Evolutionary conservation across 345 rosid genomes (phyloP), one percentile per base, ranked within the genome.

Genomic region (Sonneratia caseolaris): DNA sequence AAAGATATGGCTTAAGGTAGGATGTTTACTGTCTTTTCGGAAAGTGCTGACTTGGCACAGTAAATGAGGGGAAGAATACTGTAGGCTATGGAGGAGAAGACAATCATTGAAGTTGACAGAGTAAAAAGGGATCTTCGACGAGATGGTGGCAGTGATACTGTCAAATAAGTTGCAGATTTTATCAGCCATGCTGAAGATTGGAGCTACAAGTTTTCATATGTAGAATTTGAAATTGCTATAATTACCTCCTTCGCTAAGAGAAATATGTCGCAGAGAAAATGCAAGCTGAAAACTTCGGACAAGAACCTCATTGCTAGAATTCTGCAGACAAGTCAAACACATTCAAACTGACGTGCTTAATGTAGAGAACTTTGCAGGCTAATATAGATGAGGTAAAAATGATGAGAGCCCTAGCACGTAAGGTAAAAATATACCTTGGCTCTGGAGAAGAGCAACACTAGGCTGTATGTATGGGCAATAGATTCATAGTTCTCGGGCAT

Each of bases 221-320:
- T 38, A 68, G 27, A 68, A 47, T 21, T 13, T 55, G 45, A 16
- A 81, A 40, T 38, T 67, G 35, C 22, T 18, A 10, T 76, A 27
- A 51, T 47, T 73, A 95, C 99, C 96, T 83, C 80, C 95, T 83
- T 84, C 86, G 53, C 75, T 82, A 38, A 90, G 85, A 81, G 98
- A 87, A 70, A 91, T 80, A 76, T 87, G 80, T 74, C 91, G 89
- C 84, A 95, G 79, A 69, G 99, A 89, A 82, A 92, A 87, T 64
- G 96, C 97, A 65, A 92, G 88, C 81, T 95, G 99, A 80, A 90
- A 90, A 76, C 98, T 90, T 76, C 92, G 89, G 71, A 85, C 81
- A 73, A 95, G 83, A 68, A 82, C 84, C 70, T 95, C 90, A 68
- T 84, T 81, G 76, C 92, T 88, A 67, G 96, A 92, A 79, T 92